Evolutionary conservation across 2,329 filamentous ascomycete genomes (phyloP).

Genomic region (Diaporthe sp.): DNA sequence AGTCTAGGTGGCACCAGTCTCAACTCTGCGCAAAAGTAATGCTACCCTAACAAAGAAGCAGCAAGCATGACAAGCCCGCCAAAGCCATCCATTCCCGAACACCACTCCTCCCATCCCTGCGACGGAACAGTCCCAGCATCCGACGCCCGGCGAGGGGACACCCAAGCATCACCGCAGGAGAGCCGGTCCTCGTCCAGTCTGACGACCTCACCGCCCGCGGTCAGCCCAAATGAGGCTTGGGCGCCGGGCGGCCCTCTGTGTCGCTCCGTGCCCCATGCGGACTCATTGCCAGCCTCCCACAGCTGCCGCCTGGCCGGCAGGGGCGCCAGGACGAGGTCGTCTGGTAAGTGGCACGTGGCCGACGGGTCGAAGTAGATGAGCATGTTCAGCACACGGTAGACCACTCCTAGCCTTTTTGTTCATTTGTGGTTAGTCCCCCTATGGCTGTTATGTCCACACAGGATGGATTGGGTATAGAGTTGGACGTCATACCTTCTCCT

Average conservation of each 20-base stretch:
- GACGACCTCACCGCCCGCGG: neutral
- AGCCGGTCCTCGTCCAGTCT: neutral
- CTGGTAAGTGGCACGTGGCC: neutral
- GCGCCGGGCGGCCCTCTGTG: neutral
- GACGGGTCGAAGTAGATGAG: neutral
- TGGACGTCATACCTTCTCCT: neutral
- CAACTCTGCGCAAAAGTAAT: neutral
- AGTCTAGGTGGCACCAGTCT: too few relatives aligned
- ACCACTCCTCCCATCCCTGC: neutral
- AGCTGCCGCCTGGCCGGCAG: neutral
- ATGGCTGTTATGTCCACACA: too few relatives aligned
- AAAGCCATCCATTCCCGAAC: neutral
- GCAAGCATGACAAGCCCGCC: constrained; percentile 15
- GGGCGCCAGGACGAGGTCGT: constrained; percentile 6
- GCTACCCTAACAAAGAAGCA: constrained; percentile 14
- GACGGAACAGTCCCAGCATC: neutral
- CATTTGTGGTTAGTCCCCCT: neutral
- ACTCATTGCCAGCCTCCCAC: neutral
- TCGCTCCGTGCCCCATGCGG: neutral
- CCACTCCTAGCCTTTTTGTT: neutral
- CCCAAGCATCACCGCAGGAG: neutral
- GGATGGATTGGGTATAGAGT: neutral
- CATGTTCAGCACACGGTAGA: neutral
- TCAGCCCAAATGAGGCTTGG: neutral
- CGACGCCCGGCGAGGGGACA: neutral